Percentiles rank a stretch among this genome's conserved stretches.
These are phyloP conservation scores for Speleostelium caveatum DNA, from an alignment of 78 protist species.

Conservation along the genomic window DNA sequence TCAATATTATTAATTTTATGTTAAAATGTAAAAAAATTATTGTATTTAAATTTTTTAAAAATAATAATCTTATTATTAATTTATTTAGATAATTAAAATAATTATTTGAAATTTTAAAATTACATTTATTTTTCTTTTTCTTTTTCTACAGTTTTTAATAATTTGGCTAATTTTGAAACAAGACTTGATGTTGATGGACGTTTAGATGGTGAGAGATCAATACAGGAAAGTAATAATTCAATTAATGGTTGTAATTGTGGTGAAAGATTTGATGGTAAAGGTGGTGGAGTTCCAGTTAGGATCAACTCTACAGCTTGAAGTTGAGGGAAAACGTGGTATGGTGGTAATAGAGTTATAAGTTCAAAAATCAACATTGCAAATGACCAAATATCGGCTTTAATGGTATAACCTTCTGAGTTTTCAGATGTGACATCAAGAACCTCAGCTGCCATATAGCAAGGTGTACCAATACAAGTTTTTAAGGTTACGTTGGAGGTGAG, in stretches of 20 bases:
- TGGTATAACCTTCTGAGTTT: constrained; percentile 13
- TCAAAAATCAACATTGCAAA: constrained; percentile 67
- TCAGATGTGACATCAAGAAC: constrained; percentile 28
- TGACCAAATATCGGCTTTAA: constrained; percentile 80
- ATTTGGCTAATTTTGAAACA: constrained; percentile 40
- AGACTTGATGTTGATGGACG: constrained; percentile 55
- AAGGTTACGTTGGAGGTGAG: constrained; percentile 23
- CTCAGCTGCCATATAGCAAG: constrained; percentile 75
- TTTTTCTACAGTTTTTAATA: too few relatives aligned
- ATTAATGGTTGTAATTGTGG: constrained; percentile 31
- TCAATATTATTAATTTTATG: too few relatives aligned
- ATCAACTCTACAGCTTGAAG: constrained; percentile 71
- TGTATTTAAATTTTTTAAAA: too few relatives aligned
- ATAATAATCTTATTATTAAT: too few relatives aligned
- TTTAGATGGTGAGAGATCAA: constrained; percentile 38
- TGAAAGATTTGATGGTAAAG: constrained; percentile 15
- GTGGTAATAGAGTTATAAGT: constrained; percentile 42
- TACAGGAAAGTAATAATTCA: constrained; percentile 35
- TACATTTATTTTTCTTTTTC: too few relatives aligned
- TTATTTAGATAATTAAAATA: too few relatives aligned
- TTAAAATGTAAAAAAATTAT: too few relatives aligned
- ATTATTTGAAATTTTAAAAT: too few relatives aligned
- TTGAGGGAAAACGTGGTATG: constrained; percentile 68
- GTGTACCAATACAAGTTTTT: constrained; percentile 75
- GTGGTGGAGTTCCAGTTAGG: constrained; percentile 65